Percentiles rank a stretch among this genome's conserved stretches.
Evolutionary conservation across 306 rosid species (phyloP).

Genomic region (Elaeagnus macrophylla): DNA sequence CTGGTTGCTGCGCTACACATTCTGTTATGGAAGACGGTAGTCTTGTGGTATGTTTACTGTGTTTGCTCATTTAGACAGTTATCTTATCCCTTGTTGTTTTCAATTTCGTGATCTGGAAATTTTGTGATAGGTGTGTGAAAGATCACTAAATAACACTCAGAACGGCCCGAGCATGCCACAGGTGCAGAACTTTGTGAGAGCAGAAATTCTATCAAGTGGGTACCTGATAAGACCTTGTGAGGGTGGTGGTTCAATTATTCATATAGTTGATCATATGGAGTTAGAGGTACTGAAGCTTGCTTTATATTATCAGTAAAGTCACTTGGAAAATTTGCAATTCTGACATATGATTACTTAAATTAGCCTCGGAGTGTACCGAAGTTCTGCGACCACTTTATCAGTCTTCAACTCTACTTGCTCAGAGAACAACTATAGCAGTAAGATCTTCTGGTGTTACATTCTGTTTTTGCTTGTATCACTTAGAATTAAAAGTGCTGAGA

Average conservation of each 20-base stretch:
- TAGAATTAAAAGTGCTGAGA: background rate
- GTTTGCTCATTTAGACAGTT: background rate
- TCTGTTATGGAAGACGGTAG: conserved; percentile 94
- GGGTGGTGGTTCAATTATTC: conserved; percentile 94
- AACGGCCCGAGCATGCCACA: conserved; percentile 93
- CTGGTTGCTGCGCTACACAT: conserved; percentile 97
- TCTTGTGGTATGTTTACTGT: conserved; percentile 60
- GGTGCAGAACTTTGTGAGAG: conserved; percentile 87
- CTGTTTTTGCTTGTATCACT: background rate
- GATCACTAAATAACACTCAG: conserved; percentile 95
- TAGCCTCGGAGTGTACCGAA: conserved; percentile 99
- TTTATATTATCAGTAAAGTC: conserved; percentile 2
- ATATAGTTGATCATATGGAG: conserved; percentile 86
- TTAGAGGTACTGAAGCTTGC: conserved; percentile 48
- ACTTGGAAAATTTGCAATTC: conserved; percentile 14
- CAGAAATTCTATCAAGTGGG: conserved; percentile 86
- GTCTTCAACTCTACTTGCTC: conserved; percentile 86
- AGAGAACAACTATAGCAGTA: conserved; percentile 91
- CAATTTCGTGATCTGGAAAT: conserved; percentile 4
- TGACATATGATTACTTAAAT: conserved; percentile 21
- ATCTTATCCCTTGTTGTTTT: conserved; percentile 1
- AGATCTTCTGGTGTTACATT: conserved; percentile 16
- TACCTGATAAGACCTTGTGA: conserved; percentile 93
- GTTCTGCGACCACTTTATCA: conserved; percentile 90
- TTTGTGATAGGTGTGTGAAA: conserved; percentile 73